phyloP scores from a whole-genome alignment of 345 rosid species.

The Acer yangbiense region DNA sequence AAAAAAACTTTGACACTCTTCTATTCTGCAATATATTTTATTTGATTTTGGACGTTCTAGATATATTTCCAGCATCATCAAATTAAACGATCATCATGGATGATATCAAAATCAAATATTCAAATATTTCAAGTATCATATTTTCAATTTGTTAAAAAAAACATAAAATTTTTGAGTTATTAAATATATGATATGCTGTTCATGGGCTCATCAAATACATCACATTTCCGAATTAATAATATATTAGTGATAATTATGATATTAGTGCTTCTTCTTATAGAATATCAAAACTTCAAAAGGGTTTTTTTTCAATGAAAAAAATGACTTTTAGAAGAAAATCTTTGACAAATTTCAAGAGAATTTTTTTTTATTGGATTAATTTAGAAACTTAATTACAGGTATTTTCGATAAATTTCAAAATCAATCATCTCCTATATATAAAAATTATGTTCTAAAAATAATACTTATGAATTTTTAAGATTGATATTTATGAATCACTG shows the following conservation, averaged over 20 bases:
- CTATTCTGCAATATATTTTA: background rate
- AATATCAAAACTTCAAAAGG: too few species aligned
- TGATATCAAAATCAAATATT: too few species aligned
- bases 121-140: too few species aligned
- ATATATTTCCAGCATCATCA: too few species aligned
- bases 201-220: background rate
- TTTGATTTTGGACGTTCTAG: background rate
- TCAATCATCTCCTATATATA: too few species aligned
- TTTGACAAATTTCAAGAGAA: background rate
- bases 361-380: background rate
- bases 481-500: too few species aligned
- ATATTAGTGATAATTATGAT: background rate
- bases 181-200: background rate
- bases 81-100: too few species aligned
- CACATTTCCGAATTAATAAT: background rate
- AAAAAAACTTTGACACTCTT: constrained; percentile 4
- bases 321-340: too few species aligned
- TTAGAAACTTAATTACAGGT: background rate
- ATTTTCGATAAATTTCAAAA: background rate
- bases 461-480: too few species aligned
- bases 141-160: background rate
- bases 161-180: background rate
- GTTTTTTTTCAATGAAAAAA: too few species aligned
- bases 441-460: too few species aligned
- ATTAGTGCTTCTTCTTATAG: background rate